These are phyloP conservation scores for Xylariaceae sp. DNA, from an alignment of 2,329 filamentous ascomycete species.

Conservation along the genomic window DNA sequence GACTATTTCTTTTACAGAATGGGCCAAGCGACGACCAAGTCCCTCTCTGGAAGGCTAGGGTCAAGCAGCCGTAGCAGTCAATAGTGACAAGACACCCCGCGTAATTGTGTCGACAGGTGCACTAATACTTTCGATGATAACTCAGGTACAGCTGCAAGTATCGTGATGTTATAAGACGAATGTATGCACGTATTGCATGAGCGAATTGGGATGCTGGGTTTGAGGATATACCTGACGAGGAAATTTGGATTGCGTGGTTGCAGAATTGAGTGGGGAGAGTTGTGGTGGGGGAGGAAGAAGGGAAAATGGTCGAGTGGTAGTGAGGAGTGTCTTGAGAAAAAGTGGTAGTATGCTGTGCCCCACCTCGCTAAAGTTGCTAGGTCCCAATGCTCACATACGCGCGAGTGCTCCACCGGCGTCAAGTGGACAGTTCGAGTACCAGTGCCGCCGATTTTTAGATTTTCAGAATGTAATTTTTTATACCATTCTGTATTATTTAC, in stretches of 20 bases:
- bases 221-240: conserved; percentile 24
- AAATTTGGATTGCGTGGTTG: conserved; percentile 4
- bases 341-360: neutral
- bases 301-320: conserved; percentile 30
- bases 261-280: conserved; percentile 11
- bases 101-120: neutral
- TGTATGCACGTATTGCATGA: conserved; percentile 17
- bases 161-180: neutral
- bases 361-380: no score
- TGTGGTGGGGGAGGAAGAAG: conserved; percentile 10
- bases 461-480: no score
- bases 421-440: conserved; percentile 25
- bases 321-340: conserved; percentile 10
- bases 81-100: neutral
- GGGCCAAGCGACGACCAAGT: neutral
- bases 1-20: conserved; percentile 8
- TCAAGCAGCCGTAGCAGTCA: neutral
- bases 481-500: no score
- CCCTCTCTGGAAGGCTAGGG: neutral
- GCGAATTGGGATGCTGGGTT: conserved; percentile 20
- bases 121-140: neutral
- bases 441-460: conserved; percentile 10
- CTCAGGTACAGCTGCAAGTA: neutral
- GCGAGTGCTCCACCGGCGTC: no score
- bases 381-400: no score